phyloP scores from a whole-genome alignment of 805 yeast genomes.

The Starmerella davenportii region DNA sequence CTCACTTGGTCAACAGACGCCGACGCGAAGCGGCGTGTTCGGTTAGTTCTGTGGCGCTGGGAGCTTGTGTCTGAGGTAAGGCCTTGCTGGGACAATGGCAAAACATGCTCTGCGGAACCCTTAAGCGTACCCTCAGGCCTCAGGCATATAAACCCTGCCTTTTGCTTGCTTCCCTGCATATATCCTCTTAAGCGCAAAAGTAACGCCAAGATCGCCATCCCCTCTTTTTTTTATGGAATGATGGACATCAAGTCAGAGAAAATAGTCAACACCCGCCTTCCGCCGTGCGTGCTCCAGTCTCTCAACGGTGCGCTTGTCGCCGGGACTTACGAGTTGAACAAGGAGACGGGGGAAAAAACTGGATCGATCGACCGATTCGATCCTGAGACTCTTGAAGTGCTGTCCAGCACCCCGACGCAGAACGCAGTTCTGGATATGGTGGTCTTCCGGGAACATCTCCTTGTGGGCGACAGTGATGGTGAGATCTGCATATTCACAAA shows the following conservation, averaged over 20 bases:
- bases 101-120: too few relatives aligned
- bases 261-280: constrained; percentile 33
- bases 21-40: too few relatives aligned
- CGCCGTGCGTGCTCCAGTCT: constrained; percentile 68
- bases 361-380: constrained; percentile 41
- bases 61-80: too few relatives aligned
- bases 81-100: too few relatives aligned
- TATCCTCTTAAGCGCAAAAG: too few relatives aligned
- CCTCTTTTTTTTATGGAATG: neutral
- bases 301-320: constrained; percentile 38
- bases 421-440: constrained; percentile 60
- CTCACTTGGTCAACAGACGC: too few relatives aligned
- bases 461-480: constrained; percentile 68
- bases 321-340: constrained; percentile 69
- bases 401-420: constrained; percentile 14
- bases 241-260: constrained; percentile 1
- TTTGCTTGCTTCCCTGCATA: too few relatives aligned
- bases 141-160: too few relatives aligned
- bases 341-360: constrained; percentile 36
- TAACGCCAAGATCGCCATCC: too few relatives aligned
- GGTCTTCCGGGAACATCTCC: constrained; percentile 26
- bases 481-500: constrained; percentile 45
- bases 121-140: too few relatives aligned
- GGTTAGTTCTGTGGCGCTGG: too few relatives aligned
- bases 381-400: neutral